Conservation (phyloP, 2,329 filamentous ascomycete species). For the Cadophora sp. region DNA sequence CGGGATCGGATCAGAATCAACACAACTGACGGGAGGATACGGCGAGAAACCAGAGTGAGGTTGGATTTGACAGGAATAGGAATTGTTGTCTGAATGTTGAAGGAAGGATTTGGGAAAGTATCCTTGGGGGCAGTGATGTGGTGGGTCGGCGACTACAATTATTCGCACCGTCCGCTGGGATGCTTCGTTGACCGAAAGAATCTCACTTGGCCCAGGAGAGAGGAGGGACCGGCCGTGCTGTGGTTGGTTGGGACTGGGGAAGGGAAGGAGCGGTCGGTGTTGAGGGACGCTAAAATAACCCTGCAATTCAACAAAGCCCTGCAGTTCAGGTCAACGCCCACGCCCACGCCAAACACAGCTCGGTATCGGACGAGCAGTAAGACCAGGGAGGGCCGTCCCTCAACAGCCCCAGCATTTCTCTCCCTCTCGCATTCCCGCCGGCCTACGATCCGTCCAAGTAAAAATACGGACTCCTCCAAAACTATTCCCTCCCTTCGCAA, state of each 20-base stretch:
- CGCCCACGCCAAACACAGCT: background rate
- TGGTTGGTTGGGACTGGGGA: constrained; percentile 12
- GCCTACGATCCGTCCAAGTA: background rate
- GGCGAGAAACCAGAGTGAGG: background rate
- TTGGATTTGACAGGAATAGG: constrained; percentile 5
- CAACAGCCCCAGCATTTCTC: constrained; percentile 18
- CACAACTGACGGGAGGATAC: constrained; percentile 4
- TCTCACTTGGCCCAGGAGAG: background rate
- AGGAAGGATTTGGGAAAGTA: constrained; percentile 4
- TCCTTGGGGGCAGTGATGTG: background rate
- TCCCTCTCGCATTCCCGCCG: constrained; percentile 10
- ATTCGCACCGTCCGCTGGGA: constrained; percentile 1
- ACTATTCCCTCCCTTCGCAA: constrained; percentile 3
- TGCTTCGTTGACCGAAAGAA: constrained; percentile 15
- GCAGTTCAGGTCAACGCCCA: background rate
- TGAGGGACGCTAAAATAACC: constrained; percentile 15
- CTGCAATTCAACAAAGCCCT: constrained; percentile 19
- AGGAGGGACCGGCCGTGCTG: background rate
- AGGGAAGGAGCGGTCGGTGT: constrained; percentile 10
- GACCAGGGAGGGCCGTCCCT: background rate
- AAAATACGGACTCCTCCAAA: constrained; percentile 17
- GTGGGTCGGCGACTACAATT: constrained; percentile 19
- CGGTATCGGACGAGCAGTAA: constrained; percentile 1
- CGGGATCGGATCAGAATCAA: constrained; percentile 4
- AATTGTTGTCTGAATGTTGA: constrained; percentile 2